Base-by-base conservation (phyloP, 1,284 basidiomycete genomes). In the Exobasidium rhododendri region DNA sequence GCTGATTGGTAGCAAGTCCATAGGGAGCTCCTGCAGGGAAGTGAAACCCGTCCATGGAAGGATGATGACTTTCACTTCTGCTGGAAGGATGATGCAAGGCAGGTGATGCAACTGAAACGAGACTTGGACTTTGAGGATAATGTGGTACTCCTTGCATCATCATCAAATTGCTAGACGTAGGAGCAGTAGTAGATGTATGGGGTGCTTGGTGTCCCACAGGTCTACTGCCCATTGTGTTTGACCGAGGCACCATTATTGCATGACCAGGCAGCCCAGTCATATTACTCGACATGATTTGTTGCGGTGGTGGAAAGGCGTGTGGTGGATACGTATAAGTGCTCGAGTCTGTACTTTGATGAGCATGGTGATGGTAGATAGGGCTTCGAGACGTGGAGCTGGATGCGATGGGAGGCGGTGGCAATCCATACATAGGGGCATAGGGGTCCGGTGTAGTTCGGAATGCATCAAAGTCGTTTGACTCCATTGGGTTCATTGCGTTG, bases 381-480 rank as follows among this genome's bases (percentile, higher is more conserved):
- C 67, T 24, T 66, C 65, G 11, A 63, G 65, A 20, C 66, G 68
- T 11, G 66, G 69, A 56, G 61, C 47, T 28, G 4, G 47, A 50
- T 24, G 47, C 20, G 28, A 50, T 26, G 14, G 47, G 28, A 6
- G 47, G 47, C 22, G 47, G 47, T 3, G 66, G 68, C 3, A 66
- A 61, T 17, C 62, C 66, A 60, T 66, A 70, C 49, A 71, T 68
- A 45, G 68, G 59, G 1, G 68, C 70, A 32, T 72, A 72, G 0
- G 70, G 70, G 40, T 72, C 70, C 7, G 70, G 70, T n/a, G 70
- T 69, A 6, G 70, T 69, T 24, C 69, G 65, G 43, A 69, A 71
- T 28, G 67, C 65, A 45, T 71, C 69, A 62, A 69, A 71, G 45
- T 64, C 69, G 22, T 67, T 65, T 63, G 67, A 65, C 61, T 71